Conservation (phyloP, 1,284 basidiomycete genomes). For the Rhodotorula sp. region DNA sequence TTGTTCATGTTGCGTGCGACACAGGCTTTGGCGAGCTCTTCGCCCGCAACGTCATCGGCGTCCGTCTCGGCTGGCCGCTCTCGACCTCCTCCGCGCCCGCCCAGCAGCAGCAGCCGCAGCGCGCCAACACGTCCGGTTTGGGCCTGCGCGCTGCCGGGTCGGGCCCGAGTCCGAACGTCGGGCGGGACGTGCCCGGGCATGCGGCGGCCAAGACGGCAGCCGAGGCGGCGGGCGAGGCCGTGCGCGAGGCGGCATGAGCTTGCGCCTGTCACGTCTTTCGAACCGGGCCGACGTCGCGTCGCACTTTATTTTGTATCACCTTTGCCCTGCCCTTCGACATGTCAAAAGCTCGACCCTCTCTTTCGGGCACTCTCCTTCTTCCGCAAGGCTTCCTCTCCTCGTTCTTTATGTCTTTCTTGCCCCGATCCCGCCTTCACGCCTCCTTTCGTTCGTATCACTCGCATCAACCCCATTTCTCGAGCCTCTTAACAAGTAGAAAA, state of each 20-base stretch:
- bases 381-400: no score
- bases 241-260: slow-evolving; percentile 6
- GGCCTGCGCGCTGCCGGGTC: slow-evolving; percentile 38
- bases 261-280: no score
- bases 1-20: not conserved
- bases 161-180: not conserved
- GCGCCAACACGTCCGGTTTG: slow-evolving; percentile 39
- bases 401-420: no score
- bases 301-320: no score
- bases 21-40: slow-evolving; percentile 90
- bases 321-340: no score
- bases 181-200: slow-evolving; percentile 36
- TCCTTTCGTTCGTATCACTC: no score
- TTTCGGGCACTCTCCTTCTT: no score
- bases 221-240: slow-evolving; percentile 34
- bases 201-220: slow-evolving; percentile 42
- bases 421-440: no score
- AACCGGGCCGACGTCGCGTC: not conserved
- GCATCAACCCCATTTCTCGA: no score
- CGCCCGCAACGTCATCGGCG: slow-evolving; percentile 77
- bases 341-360: no score
- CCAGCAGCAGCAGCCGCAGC: not conserved
- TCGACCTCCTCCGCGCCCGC: slow-evolving; percentile 8
- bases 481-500: no score
- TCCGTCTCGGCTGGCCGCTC: slow-evolving; percentile 57